Evolutionary conservation across 148 eudicot species (phyloP).

Genomic region (Cornus florida): DNA sequence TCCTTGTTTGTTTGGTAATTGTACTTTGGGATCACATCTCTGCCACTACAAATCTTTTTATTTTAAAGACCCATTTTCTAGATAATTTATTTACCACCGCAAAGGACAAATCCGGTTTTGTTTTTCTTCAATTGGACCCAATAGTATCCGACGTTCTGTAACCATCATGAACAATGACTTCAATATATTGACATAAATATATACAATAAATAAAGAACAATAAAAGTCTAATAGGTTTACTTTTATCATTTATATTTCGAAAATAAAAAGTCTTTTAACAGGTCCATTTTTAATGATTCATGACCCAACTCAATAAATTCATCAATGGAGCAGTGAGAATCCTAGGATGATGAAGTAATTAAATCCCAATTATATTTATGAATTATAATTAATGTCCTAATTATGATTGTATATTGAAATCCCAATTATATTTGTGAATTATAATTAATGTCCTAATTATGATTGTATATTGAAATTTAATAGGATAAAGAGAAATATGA

Average conservation of each 20-base stretch:
- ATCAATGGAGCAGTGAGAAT: not conserved
- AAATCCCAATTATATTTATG: not conserved
- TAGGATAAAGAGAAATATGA: conserved; percentile 41
- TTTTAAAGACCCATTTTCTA: conserved; percentile 13
- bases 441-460: conserved; percentile 1
- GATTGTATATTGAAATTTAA: conserved; percentile 2
- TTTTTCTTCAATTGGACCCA: conserved; percentile 1
- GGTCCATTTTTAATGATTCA: conserved; percentile 4
- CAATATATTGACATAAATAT: no score
- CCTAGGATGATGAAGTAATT: conserved; percentile 6
- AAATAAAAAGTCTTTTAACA: not conserved
- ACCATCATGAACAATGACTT: no score
- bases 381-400: not conserved
- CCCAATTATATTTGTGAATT: no score
- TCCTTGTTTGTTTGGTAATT: conserved; percentile 12
- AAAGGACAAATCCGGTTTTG: conserved; percentile 41
- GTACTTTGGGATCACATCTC: conserved; percentile 36
- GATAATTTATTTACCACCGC: conserved; percentile 6
- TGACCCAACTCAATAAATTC: not conserved
- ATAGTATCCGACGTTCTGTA: not conserved
- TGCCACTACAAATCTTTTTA: conserved; percentile 39
- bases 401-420: conserved; percentile 7
- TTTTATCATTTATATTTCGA: no score
- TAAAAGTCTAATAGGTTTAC: no score
- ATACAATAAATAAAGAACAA: no score